Conservation (phyloP, 306 rosid genomes). For the Acmispon strigosus region DNA sequence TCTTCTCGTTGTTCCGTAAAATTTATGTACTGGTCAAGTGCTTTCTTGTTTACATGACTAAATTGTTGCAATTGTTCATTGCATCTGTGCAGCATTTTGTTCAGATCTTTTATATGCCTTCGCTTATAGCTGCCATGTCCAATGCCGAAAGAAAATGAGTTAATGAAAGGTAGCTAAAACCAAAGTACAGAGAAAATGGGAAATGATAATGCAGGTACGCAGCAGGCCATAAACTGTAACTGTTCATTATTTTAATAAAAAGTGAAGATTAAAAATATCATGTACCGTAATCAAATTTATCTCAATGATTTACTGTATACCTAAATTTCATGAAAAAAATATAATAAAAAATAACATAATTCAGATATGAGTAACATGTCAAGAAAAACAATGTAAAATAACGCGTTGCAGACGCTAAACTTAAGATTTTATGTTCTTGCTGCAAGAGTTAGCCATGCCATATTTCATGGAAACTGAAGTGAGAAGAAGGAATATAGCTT, state of each 20-base stretch:
- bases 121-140: slow-evolving; percentile 63
- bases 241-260: background rate
- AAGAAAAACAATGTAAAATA: background rate
- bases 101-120: slow-evolving; percentile 73
- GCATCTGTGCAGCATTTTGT: slow-evolving; percentile 85
- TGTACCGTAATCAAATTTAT: background rate
- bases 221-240: background rate
- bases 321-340: background rate
- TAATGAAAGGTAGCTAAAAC: background rate
- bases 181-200: background rate
- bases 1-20: slow-evolving; percentile 96
- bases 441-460: slow-evolving; percentile 3
- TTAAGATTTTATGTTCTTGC: background rate
- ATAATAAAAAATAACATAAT: background rate
- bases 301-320: background rate
- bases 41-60: slow-evolving; percentile 97
- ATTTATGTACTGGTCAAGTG: slow-evolving; percentile 91
- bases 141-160: slow-evolving; percentile 10
- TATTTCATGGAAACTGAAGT: background rate
- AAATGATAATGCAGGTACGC: background rate
- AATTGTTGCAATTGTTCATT: slow-evolving; percentile 82
- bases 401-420: background rate
- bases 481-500: background rate
- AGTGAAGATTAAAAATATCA: background rate
- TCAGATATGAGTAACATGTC: background rate